Base-by-base conservation (phyloP, 352 stramenopile genomes). In the Pythium insidiosum region DNA sequence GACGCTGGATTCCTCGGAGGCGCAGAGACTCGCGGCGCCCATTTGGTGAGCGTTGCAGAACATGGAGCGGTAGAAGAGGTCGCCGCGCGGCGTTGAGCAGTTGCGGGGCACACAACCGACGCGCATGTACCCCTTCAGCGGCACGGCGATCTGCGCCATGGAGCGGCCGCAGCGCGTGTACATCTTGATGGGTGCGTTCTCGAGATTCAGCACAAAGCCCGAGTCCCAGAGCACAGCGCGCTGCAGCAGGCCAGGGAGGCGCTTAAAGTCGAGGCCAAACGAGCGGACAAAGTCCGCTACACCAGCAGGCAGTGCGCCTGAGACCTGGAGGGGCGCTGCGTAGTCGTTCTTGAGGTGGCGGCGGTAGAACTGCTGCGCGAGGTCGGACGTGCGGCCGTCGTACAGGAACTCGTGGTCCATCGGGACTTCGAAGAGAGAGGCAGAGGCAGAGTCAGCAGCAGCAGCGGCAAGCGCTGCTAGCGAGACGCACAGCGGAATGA, bases 1-100 rank as follows among this genome's bases (percentile, higher is more conserved):
- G 22, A 61, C 43, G 20, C 61, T 52, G 7, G 56, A 42, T 9
- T 60, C 59, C 25, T 71, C 62, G 4, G 77, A 61, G 6, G 50
- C 43, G 35, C 54, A 63, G 3, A 52, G 28, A n/a, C 42, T 47
- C 13, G 50, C 49, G 1, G 38, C 23, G 20, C 26, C 43, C 48
- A 63, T 58, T 51, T 63, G 54, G 24, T 50, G 24, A 20, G 48
- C 54, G 29, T 58, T 44, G 36, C 54, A 63, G n/a, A 54, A 51
- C 18, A 58, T 38, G 19, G 54, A 63, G 4, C 45, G 50, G 41
- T 52, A 54, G 22, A 53, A 63, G 9, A 50, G 29, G 11, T 55
- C 58, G 23, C 58, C 60, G 33, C 54, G 56, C 5, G 56, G 47
- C 11, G 62, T 52, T 11, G 54, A 53, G 44, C 54, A 58, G 40